A percentile compares a stretch with the other conserved stretches of the same genome.
Evolutionary conservation across 169 alveolate species (phyloP).

Genomic region (Eimeria sp.): DNA sequence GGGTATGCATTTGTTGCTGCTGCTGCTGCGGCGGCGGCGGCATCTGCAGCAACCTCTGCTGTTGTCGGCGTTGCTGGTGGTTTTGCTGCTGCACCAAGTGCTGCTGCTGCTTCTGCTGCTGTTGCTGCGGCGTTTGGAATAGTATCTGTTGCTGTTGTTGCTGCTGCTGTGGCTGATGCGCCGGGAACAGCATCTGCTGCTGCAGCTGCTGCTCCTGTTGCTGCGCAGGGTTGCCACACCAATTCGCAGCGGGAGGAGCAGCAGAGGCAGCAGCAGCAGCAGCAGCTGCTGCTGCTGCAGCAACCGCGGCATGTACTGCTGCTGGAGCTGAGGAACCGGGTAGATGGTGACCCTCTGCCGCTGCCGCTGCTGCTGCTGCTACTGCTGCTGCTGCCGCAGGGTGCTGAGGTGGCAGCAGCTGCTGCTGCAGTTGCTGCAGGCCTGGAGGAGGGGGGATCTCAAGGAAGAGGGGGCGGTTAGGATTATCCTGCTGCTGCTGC

Average conservation of each 20-base stretch:
- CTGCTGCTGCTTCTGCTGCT: not conserved
- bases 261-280: not conserved
- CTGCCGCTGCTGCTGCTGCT: constrained; percentile 35
- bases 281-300: too few relatives aligned
- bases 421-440: too few relatives aligned
- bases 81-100: not conserved
- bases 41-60: not conserved
- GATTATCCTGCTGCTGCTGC: not conserved
- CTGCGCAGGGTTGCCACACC: not conserved
- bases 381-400: constrained; percentile 30
- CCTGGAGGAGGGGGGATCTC: constrained; percentile 17
- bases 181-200: not conserved
- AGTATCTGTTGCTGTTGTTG: not conserved
- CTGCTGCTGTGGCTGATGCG: not conserved
- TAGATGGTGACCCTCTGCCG: not conserved
- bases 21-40: not conserved
- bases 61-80: not conserved
- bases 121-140: not conserved
- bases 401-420: not conserved
- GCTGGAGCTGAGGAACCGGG: not conserved
- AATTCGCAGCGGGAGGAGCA: not conserved
- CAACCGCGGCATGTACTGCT: not conserved
- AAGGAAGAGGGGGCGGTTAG: not conserved
- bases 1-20: too few relatives aligned
- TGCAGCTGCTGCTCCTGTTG: constrained; percentile 20